Evolutionary conservation across 108 stramenopile genomes (phyloP).

Genomic region (Nitzschia sp.): DNA sequence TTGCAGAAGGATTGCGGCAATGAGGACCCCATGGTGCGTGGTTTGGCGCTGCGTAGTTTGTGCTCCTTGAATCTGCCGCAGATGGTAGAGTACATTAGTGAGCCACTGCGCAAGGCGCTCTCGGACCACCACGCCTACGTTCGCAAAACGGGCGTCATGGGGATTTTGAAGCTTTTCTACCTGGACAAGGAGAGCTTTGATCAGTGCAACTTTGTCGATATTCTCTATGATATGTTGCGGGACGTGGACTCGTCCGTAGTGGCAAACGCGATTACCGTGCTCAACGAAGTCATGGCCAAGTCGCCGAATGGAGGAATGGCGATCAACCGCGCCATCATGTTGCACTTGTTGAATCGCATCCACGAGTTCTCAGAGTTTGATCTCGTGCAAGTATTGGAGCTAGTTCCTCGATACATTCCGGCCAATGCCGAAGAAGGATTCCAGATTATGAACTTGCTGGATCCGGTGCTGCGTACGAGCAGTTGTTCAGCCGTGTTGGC

Average conservation of each 20-base stretch:
- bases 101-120: conserved; percentile 83
- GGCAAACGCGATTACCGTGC: conserved; percentile 90
- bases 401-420: conserved; percentile 93
- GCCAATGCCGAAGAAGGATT: conserved; percentile 93
- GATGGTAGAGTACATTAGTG: conserved; percentile 96
- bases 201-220: conserved; percentile 84
- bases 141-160: conserved; percentile 98
- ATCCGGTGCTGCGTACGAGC: conserved; percentile 93
- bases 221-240: conserved; percentile 95
- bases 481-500: conserved; percentile 95
- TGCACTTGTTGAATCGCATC: conserved; percentile 95
- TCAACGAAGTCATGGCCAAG: conserved; percentile 94
- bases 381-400: conserved; percentile 88
- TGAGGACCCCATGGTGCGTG: conserved; percentile 99
- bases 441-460: conserved; percentile 99
- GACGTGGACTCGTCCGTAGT: conserved; percentile 97
- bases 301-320: conserved; percentile 94
- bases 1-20: conserved; percentile 96
- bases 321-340: conserved; percentile 91
- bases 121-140: conserved; percentile 96
- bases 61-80: conserved; percentile 91
- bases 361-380: conserved; percentile 99
- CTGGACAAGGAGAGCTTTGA: conserved; percentile 85
- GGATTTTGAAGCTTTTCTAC: conserved; percentile 95
- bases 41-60: conserved; percentile 94